phyloP scores from a whole-genome alignment of 164 flowering plant genomes.

The Magnolia sinica region DNA sequence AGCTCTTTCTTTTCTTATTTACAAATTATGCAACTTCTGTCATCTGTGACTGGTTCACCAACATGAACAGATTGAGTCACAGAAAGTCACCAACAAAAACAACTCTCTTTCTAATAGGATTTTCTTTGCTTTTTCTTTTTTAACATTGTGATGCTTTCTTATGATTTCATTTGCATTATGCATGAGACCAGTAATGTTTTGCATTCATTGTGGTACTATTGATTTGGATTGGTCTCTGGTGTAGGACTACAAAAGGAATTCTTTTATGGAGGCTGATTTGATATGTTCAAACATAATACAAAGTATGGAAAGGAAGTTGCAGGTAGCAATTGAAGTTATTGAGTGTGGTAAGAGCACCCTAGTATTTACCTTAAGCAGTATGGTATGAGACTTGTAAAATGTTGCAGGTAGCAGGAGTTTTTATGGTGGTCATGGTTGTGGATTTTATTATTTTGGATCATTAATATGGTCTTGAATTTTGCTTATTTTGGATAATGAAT shows the following conservation, averaged over 20 bases:
- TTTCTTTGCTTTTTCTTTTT: background rate
- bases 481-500: no score
- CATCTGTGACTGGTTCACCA: background rate
- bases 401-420: no score
- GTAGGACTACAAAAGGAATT: constrained; percentile 86
- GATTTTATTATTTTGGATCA: no score
- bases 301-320: constrained; percentile 80
- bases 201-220: background rate
- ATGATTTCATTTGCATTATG: background rate
- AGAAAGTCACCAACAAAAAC: no score
- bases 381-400: no score
- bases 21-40: background rate
- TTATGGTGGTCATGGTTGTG: no score
- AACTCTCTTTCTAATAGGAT: background rate
- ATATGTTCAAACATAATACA: constrained; percentile 68
- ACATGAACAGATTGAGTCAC: background rate
- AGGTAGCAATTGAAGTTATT: constrained; percentile 33
- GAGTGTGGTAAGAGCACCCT: no score
- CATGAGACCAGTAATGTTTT: background rate
- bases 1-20: background rate
- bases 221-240: constrained; percentile 16
- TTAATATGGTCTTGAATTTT: no score
- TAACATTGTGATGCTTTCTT: background rate
- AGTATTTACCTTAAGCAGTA: no score
- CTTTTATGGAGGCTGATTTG: constrained; percentile 78